Percentiles rank a stretch among this genome's conserved stretches.
phyloP scores from a whole-genome alignment of 2,329 filamentous ascomycete species.

The Alternaria solani region DNA sequence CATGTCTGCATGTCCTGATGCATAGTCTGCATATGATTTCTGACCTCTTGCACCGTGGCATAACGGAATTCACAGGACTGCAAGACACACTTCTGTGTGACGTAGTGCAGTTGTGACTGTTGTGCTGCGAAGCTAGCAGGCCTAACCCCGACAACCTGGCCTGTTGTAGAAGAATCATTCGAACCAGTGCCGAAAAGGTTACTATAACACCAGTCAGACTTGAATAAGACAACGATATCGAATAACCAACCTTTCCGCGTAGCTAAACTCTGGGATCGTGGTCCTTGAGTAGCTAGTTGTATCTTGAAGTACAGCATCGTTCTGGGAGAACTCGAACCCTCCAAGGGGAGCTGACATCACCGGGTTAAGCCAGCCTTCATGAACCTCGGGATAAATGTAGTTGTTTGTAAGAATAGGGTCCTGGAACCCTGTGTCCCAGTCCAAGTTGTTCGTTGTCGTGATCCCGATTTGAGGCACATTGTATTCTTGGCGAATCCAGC shows the following conservation, averaged over 20 bases:
- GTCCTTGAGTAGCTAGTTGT: too few relatives aligned
- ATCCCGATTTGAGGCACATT: neutral
- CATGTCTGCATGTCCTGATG: neutral
- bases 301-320: too few relatives aligned
- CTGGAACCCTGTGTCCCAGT: neutral
- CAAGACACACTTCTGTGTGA: neutral
- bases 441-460: neutral
- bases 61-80: neutral
- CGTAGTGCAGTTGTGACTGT: neutral
- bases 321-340: neutral
- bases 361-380: neutral
- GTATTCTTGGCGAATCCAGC: neutral
- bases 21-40: neutral
- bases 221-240: neutral
- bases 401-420: neutral
- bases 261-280: too few relatives aligned
- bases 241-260: too few relatives aligned
- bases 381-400: neutral
- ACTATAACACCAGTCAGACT: neutral
- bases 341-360: neutral
- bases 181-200: neutral
- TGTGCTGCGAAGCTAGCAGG: neutral
- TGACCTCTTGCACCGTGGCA: neutral
- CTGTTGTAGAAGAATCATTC: neutral
- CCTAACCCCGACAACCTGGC: fast-evolving